Conservation (phyloP, 2,329 filamentous ascomycete genomes). For the Meredithiella fracta region DNA sequence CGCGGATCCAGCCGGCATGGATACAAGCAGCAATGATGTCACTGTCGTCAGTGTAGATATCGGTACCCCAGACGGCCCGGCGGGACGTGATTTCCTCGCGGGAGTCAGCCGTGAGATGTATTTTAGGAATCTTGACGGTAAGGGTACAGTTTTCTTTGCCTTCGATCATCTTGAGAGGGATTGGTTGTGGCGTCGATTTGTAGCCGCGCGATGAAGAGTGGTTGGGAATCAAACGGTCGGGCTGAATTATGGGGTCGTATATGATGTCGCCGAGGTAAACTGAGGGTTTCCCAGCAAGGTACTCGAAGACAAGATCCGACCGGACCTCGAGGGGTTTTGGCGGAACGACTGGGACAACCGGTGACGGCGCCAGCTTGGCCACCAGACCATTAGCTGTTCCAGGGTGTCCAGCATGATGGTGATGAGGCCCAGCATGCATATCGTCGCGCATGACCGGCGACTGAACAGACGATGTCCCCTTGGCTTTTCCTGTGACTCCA, state of each 20-base stretch:
- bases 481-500: slow-evolving; percentile 15
- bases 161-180: slow-evolving; percentile 56
- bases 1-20: slow-evolving; percentile 80
- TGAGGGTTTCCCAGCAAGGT: slow-evolving; percentile 52
- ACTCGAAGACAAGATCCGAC: slow-evolving; percentile 54
- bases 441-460: slow-evolving; percentile 3
- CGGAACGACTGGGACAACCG: slow-evolving; percentile 31
- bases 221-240: slow-evolving; percentile 30
- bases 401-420: slow-evolving; percentile 31
- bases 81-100: slow-evolving; percentile 72
- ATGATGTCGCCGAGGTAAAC: slow-evolving; percentile 71
- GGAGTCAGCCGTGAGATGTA: slow-evolving; percentile 52
- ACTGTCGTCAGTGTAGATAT: slow-evolving; percentile 90
- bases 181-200: slow-evolving; percentile 45
- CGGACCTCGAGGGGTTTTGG: slow-evolving; percentile 51
- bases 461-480: background rate
- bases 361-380: slow-evolving; percentile 21
- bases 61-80: slow-evolving; percentile 77
- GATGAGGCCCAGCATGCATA: slow-evolving; percentile 17
- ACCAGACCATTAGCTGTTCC: background rate
- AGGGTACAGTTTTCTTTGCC: slow-evolving; percentile 78
- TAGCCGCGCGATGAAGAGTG: slow-evolving; percentile 27
- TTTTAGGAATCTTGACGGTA: slow-evolving; percentile 70
- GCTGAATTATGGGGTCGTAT: slow-evolving; percentile 53
- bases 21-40: slow-evolving; percentile 87